Evolutionary conservation across 352 stramenopile species (phyloP), one percentile per base, ranked within the genome.

Genomic region (Phytopythium cucurbitacearum): DNA sequence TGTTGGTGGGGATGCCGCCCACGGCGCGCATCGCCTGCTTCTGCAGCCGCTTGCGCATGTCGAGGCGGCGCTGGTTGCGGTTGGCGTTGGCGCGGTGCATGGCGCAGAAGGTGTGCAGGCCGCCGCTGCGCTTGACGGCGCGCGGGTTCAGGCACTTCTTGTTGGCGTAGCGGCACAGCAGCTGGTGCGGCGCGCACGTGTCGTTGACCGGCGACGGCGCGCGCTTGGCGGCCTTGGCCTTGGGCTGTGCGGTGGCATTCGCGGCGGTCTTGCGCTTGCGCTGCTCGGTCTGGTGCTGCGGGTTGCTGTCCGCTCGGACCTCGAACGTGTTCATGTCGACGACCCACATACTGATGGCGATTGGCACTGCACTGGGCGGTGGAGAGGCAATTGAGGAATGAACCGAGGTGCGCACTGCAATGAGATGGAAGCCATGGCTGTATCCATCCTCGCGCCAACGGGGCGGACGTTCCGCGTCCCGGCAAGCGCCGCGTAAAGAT

Each of bases 81-180:
- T 89, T 89, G 36, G 79, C 79, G 32, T 84, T 79, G 32, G 64
- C 62, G 1, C 79, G 73, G 53, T 89, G 79, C 51, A 77, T 64
- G 40, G 80, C 65, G 43, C 79, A 89, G 40, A 86, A 80, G 28
- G 71, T 81, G 62, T 89, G 79, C 15, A 89, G 53, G 4, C 71
- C 68, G 3, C 79, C 79, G 6, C 70, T 82, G 34, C 66, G 71
- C 47, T 87, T 87, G 38, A 76, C 48, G 9, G 72, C 69, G 40
- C 79, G 79, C 10, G 64, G 54, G 38, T 76, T 73, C 2, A 68
- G 52, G 52, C 79, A 89, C 32, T 74, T 71, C 36, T 89, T 89
- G 66, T 76, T 82, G 41, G 79, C 65, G 51, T 89, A 89, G 46
- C 72, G 68, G 59, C 78, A 89, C 32, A 64, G 64, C 38, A 72